Percentiles rank a stretch among this genome's conserved stretches.
phyloP scores from a whole-genome alignment of 2,329 filamentous ascomycete genomes.

The Fusarium burgessii region DNA sequence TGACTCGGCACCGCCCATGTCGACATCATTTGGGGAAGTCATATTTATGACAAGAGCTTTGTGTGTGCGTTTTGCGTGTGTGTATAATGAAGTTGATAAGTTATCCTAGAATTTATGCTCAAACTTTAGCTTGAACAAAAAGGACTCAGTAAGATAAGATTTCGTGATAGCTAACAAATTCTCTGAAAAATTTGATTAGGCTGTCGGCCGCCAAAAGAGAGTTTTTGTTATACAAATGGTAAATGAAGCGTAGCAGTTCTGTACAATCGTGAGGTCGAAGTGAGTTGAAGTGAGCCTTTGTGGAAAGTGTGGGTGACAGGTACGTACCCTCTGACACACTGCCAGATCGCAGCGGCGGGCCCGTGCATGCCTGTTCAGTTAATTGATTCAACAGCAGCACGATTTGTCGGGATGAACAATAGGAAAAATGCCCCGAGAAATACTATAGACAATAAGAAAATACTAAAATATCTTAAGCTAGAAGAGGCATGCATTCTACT shows the following conservation, averaged over 20 bases:
- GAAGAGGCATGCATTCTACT: too few relatives aligned
- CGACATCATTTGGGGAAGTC: constrained; percentile 49
- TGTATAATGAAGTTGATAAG: neutral
- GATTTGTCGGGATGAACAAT: too few relatives aligned
- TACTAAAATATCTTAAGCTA: neutral
- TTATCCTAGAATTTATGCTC: neutral
- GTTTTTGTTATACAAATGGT: neutral
- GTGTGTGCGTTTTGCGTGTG: neutral
- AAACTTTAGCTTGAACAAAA: neutral
- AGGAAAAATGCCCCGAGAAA: neutral
- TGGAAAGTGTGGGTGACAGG: neutral
- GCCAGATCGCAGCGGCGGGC: neutral
- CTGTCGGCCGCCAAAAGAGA: fast-evolving
- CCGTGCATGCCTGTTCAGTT: neutral
- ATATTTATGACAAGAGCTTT: constrained; percentile 34
- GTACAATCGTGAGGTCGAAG: constrained; percentile 1
- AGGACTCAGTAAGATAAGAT: neutral
- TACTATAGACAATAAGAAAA: neutral
- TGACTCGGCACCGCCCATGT: constrained; percentile 47
- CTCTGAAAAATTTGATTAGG: too few relatives aligned
- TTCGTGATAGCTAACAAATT: neutral
- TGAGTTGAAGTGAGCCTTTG: neutral
- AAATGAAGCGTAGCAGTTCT: neutral
- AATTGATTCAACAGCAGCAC: neutral
- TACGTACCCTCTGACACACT: neutral